Base-by-base conservation (phyloP, 2,329 filamentous ascomycete genomes). In the Endocalyx cinctus region DNA sequence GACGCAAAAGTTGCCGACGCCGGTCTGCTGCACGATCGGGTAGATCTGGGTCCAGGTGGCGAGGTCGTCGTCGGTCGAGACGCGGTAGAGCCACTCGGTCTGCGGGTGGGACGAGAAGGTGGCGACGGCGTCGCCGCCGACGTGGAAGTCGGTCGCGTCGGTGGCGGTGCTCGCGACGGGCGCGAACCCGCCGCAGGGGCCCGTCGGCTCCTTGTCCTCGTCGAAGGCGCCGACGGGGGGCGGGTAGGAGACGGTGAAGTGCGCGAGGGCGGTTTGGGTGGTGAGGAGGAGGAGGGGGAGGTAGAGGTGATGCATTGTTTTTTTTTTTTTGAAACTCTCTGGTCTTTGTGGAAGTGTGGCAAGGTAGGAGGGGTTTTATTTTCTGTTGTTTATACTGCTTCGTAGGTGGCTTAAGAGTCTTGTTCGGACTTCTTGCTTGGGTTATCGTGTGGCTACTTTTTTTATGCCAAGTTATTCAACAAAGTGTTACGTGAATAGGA, bases 51-150 rank as follows among this genome's bases (percentile, higher is more conserved):
- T 67, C 76, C 76, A 80, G 27, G 51, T 48, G 27, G 63, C 69
- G 10, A 60, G 60, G 29, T 59, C 46, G 46, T 76, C 74, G 14
- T 69, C 60, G 10, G 74, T 79, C n/a, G n/a, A n/a, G 42, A 67
- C 71, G 41, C 77, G 74, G 60, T 76, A 72, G 12, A 80, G 63
- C 69, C 68, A 79, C 34, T 62, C 72, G 43, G 63, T 59, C 50
- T 74, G 63, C 4, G 70, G 60, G 48, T 81, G 77, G 4, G 63
- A 66, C 6, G 67, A 61, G 6, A 54, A 57, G 31, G 71, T 49
- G 38, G 64, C 62, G 20, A 79, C 59, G 36, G 69, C 58, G 43
- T 78, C 70, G 45, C 75, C 74, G 45, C 60, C 72, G 38, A 79
- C 70, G 50, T 77, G 68, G 55, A 79, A 79, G 45, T 76, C 61